Conservation (phyloP, 139 green algal species). For the Haematococcus lacustris region DNA sequence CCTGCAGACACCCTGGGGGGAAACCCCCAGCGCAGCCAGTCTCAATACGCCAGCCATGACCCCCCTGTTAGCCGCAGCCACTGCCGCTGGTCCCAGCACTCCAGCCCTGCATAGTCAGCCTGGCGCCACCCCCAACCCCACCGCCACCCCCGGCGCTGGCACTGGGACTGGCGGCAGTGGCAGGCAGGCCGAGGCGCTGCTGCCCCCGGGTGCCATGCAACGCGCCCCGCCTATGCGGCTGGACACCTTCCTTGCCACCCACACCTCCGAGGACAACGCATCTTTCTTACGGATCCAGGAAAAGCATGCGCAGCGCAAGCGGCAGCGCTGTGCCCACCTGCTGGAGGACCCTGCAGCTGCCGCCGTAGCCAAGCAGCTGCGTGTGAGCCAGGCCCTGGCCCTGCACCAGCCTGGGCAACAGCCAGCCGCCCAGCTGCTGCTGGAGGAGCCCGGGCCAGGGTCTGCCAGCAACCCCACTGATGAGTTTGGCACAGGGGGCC, state of each 20-base stretch:
- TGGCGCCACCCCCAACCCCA: neutral
- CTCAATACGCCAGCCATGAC: slow-evolving; percentile 49
- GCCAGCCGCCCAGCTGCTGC: slow-evolving; percentile 13
- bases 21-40: slow-evolving; percentile 5
- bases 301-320: slow-evolving; percentile 18
- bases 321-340: neutral
- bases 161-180: neutral
- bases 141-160: neutral
- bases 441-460: slow-evolving; percentile 12
- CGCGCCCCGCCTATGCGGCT: slow-evolving; percentile 39
- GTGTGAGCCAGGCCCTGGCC: neutral
- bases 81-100: neutral
- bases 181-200: neutral
- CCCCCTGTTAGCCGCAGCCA: slow-evolving; percentile 23
- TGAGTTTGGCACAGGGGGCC: slow-evolving; percentile 68
- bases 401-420: neutral
- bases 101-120: neutral
- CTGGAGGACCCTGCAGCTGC: neutral
- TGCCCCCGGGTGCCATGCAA: neutral
- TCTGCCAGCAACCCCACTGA: slow-evolving; percentile 36
- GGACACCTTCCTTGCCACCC: slow-evolving; percentile 62
- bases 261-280: slow-evolving; percentile 84
- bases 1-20: neutral
- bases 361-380: neutral
- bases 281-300: slow-evolving; percentile 53